These are phyloP conservation scores for Eimeria nieschulzi DNA, from an alignment of 169 alveolate species.

Conservation along the genomic window DNA sequence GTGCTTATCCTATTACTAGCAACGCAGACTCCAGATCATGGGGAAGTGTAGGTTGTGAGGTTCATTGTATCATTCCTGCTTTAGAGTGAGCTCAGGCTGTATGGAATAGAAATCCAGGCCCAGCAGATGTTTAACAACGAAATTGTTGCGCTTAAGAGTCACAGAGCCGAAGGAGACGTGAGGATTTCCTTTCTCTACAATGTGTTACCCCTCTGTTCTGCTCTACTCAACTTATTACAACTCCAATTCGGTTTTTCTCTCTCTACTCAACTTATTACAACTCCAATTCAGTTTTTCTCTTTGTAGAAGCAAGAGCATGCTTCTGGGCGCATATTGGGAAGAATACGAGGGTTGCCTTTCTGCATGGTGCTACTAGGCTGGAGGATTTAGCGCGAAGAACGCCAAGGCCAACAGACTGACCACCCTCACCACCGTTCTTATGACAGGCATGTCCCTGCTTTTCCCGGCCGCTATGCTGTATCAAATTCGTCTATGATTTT, in stretches of 20 bases:
- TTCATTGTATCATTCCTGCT: not conserved
- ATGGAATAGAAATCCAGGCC: slow-evolving; percentile 72
- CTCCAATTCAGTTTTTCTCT: too few relatives aligned
- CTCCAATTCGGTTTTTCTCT: too few relatives aligned
- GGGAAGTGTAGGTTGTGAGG: not conserved
- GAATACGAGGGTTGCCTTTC: not conserved
- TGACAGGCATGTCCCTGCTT: slow-evolving; percentile 40
- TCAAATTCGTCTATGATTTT: not conserved
- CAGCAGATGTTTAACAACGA: slow-evolving; percentile 67
- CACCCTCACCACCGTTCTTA: slow-evolving; percentile 39
- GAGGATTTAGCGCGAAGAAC: not conserved
- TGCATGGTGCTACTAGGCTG: slow-evolving; percentile 6
- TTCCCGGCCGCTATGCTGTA: not conserved
- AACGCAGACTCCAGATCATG: not conserved
- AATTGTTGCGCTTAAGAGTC: slow-evolving; percentile 61
- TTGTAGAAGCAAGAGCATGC: too few relatives aligned
- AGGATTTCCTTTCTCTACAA: not conserved
- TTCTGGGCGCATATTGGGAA: too few relatives aligned
- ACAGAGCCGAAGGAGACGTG: slow-evolving; percentile 16
- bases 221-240: too few relatives aligned
- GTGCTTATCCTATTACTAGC: not conserved
- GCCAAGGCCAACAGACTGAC: slow-evolving; percentile 10
- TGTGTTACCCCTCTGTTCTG: too few relatives aligned
- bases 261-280: too few relatives aligned
- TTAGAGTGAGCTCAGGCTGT: slow-evolving; percentile 29